Evolutionary conservation across 2,329 filamentous ascomycete species (phyloP).

Genomic region (Aspergillus sp.): DNA sequence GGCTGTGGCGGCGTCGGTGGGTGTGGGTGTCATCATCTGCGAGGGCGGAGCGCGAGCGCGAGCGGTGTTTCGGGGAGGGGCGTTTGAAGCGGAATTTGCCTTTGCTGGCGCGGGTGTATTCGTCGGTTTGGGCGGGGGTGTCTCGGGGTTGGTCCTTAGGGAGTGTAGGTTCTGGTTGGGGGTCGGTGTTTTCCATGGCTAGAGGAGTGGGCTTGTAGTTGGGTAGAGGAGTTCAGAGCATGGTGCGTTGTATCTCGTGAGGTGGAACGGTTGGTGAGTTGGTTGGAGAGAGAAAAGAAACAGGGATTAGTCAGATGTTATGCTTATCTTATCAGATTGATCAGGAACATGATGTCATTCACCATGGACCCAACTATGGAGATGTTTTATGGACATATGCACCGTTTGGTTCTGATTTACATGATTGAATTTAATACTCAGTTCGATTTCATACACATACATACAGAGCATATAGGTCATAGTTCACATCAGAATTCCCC

Average conservation of each 20-base stretch:
- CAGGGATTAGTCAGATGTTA: neutral
- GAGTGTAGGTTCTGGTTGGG: neutral
- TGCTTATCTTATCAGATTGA: constrained; percentile 21
- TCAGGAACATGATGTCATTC: constrained; percentile 15
- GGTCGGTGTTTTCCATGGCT: neutral
- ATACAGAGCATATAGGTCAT: neutral
- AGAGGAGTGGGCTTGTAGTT: neutral
- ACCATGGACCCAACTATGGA: neutral
- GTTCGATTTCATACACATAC: neutral
- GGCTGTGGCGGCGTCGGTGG: constrained; percentile 12
- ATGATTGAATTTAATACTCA: neutral
- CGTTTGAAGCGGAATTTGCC: constrained; percentile 38
- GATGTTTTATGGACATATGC: neutral
- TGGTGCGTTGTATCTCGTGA: neutral
- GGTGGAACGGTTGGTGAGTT: neutral
- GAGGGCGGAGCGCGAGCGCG: constrained; percentile 3
- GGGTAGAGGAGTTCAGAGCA: neutral
- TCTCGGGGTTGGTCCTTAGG: neutral
- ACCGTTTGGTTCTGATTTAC: no score
- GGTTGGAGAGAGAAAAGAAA: neutral
- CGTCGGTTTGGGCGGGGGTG: constrained; percentile 3
- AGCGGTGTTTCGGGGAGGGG: constrained; percentile 12
- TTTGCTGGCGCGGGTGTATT: constrained; percentile 15
- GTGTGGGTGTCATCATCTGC: constrained; percentile 15
- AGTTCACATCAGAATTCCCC: neutral